Conservation (phyloP, 225 moss, liverwort and hornwort species). For the Lunularia cruciata region DNA sequence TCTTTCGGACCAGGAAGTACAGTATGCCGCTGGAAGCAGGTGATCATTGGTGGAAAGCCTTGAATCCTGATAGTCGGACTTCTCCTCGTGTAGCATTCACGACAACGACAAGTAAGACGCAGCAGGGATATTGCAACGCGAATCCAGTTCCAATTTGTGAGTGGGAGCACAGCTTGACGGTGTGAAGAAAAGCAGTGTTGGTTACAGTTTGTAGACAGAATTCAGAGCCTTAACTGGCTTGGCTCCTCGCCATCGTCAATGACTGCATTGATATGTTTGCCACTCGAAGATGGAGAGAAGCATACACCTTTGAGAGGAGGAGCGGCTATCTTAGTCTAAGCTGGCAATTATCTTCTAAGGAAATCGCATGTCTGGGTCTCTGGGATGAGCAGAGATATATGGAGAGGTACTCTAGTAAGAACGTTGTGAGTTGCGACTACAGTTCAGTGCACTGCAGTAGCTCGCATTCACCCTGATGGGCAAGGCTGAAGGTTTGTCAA, state of each 20-base stretch:
- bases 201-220: background rate
- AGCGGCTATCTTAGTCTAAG: background rate
- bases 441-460: background rate
- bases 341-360: background rate
- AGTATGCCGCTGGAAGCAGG: background rate
- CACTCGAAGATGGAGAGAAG: background rate
- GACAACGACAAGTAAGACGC: no score
- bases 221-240: background rate
- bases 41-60: background rate
- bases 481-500: constrained; percentile 5
- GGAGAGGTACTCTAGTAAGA: background rate
- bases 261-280: background rate
- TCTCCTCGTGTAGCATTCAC: no score
- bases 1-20: background rate
- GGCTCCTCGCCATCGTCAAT: background rate
- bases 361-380: background rate
- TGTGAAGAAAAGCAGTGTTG: background rate
- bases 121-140: no score
- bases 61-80: no score
- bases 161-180: background rate
- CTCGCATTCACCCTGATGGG: constrained; percentile 12
- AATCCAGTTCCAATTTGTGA: background rate
- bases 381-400: background rate
- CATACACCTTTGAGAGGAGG: background rate
- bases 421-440: background rate